Conservation (phyloP, 805 yeast species). For the Phaffomyces thermotolerans region DNA sequence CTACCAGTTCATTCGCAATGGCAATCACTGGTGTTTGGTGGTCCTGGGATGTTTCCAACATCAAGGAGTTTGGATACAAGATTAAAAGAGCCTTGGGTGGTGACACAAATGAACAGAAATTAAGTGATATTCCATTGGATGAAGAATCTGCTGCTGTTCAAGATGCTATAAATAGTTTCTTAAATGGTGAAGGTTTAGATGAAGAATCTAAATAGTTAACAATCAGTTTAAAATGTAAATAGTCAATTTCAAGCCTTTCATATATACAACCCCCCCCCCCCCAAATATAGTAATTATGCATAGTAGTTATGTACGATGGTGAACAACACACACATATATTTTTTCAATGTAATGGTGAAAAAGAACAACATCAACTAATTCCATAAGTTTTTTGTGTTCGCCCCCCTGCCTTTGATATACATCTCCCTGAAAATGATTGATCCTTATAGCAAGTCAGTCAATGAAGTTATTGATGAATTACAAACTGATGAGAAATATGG, state of each 20-base stretch:
- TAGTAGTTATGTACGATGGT: not conserved
- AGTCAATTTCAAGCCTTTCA: no score
- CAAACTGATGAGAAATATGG: constrained; percentile 12
- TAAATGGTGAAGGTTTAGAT: constrained; percentile 34
- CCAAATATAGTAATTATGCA: no score
- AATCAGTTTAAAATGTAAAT: not conserved
- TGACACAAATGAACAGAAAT: constrained; percentile 43
- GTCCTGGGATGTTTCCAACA: constrained; percentile 64
- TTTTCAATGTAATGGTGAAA: not conserved
- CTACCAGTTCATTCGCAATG: constrained; percentile 69
- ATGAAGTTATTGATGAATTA: constrained; percentile 11
- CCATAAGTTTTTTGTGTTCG: not conserved
- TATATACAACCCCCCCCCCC: no score
- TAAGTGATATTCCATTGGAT: constrained; percentile 43
- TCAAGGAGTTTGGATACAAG: constrained; percentile 64
- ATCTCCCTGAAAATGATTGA: constrained; percentile 2
- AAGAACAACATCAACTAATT: not conserved
- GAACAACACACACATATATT: no score
- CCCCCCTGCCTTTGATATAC: no score
- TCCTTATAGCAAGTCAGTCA: constrained; percentile 7
- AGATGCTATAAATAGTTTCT: constrained; percentile 42
- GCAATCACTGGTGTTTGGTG: constrained; percentile 68
- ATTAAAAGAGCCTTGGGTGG: constrained; percentile 67
- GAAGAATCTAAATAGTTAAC: not conserved
- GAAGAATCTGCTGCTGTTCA: constrained; percentile 54